Evolutionary conservation across 2,329 filamentous ascomycete species (phyloP).

Genomic region (Coccinonectria pachysandricola): DNA sequence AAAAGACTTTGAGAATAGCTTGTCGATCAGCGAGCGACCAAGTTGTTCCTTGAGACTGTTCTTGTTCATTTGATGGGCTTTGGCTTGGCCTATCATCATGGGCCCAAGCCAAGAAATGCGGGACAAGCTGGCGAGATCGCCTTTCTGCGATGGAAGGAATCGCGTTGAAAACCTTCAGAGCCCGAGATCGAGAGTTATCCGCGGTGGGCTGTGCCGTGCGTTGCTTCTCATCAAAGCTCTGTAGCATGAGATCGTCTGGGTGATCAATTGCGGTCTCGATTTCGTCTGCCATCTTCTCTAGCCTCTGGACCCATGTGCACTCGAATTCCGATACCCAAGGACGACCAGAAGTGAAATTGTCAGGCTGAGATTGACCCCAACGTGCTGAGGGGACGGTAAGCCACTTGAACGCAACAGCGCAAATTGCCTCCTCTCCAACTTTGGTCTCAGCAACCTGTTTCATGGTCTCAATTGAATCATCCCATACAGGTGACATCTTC

Average conservation of each 20-base stretch:
- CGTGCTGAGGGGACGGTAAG: conserved; percentile 48
- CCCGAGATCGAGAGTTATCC: conserved; percentile 59
- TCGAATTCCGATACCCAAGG: conserved; percentile 63
- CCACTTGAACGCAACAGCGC: conserved; percentile 69
- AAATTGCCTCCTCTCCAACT: conserved; percentile 61
- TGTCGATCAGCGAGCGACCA: conserved; percentile 79
- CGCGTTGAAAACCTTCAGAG: conserved; percentile 65
- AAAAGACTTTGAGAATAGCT: conserved; percentile 68
- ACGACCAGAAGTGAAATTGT: conserved; percentile 24
- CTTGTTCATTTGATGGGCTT: conserved; percentile 22
- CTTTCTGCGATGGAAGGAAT: conserved; percentile 75
- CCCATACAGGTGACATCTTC: conserved; percentile 76
- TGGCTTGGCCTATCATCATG: conserved; percentile 35
- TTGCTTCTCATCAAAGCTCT: conserved; percentile 56
- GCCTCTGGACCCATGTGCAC: conserved; percentile 61
- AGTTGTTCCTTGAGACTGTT: conserved; percentile 27
- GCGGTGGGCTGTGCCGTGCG: conserved; percentile 38
- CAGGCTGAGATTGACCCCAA: conserved; percentile 35
- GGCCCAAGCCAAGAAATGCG: conserved; percentile 78
- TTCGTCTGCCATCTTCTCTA: conserved; percentile 42
- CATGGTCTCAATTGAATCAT: conserved; percentile 67
- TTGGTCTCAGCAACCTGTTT: conserved; percentile 63
- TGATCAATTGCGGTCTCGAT: conserved; percentile 43
- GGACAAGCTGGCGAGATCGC: conserved; percentile 72
- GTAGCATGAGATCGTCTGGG: conserved; percentile 47